These are phyloP conservation scores for Talaromyces sp. DNA, from an alignment of 2,329 filamentous ascomycete genomes.

Conservation along the genomic window DNA sequence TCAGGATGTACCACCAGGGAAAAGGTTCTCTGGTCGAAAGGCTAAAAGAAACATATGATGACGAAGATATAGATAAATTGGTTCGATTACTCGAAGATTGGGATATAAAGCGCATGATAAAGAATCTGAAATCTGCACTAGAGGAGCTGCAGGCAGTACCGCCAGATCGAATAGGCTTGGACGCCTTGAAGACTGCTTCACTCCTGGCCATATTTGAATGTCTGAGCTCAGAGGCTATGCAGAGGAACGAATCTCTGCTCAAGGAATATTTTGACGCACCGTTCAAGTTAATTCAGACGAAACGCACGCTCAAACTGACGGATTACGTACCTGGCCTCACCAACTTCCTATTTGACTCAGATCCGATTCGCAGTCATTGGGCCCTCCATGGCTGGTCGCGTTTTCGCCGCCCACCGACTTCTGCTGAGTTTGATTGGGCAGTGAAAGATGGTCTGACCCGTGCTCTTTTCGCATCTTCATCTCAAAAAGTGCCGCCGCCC, in stretches of 20 bases:
- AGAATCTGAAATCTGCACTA: conserved; percentile 53
- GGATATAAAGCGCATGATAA: conserved; percentile 57
- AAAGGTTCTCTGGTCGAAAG: conserved; percentile 58
- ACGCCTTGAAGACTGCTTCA: conserved; percentile 51
- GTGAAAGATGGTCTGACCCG: conserved; percentile 66
- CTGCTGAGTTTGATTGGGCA: conserved; percentile 79
- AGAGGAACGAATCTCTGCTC: conserved; percentile 52
- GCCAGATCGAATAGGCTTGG: conserved; percentile 45
- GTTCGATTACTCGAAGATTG: conserved; percentile 52
- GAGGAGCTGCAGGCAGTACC: conserved; percentile 48
- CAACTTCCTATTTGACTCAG: conserved; percentile 72
- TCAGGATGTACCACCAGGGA: conserved; percentile 66
- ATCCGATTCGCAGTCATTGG: conserved; percentile 60
- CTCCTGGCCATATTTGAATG: conserved; percentile 82
- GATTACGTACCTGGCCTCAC: conserved; percentile 76
- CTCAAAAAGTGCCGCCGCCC: conserved; percentile 38
- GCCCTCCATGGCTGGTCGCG: conserved; percentile 63
- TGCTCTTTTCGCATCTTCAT: conserved; percentile 58
- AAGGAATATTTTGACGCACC: conserved; percentile 68
- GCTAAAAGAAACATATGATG: conserved; percentile 52
- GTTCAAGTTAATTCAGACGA: conserved; percentile 73
- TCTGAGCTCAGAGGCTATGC: conserved; percentile 74
- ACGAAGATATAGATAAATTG: conserved; percentile 45
- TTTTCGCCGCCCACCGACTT: conserved; percentile 57
- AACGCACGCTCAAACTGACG: conserved; percentile 69